Conservation (phyloP, 225 moss, liverwort and hornwort species). For the Ulota crispa region DNA sequence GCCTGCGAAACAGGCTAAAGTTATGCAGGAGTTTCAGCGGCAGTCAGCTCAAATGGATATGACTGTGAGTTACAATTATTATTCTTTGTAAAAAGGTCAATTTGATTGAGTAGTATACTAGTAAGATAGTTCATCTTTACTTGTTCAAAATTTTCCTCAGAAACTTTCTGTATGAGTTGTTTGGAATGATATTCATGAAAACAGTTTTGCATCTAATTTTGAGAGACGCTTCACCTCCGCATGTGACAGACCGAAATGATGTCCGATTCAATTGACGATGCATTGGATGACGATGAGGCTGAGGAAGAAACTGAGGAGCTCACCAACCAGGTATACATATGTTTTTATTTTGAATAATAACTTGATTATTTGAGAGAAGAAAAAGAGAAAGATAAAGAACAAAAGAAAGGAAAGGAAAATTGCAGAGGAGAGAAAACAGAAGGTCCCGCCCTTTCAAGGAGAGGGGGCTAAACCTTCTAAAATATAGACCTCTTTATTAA, state of each 20-base stretch:
- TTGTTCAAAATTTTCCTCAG: not conserved
- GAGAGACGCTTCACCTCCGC: not conserved
- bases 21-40: conserved; percentile 94
- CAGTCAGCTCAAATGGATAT: conserved; percentile 99
- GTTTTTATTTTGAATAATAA: no score
- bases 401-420: no score
- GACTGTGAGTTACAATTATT: conserved; percentile 57
- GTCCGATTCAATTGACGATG: conserved; percentile 98
- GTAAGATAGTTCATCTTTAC: not conserved
- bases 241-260: conserved; percentile 92
- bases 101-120: not conserved
- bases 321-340: conserved; percentile 89
- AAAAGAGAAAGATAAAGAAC: no score
- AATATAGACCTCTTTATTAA: no score
- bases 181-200: not conserved
- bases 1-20: conserved; percentile 91
- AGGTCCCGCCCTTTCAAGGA: no score
- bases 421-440: no score
- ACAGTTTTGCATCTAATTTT: not conserved
- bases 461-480: no score
- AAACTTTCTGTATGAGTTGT: not conserved
- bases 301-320: conserved; percentile 98
- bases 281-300: conserved; percentile 90
- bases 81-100: not conserved
- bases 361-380: no score